These are phyloP conservation scores for Sutorius australiensis DNA, from an alignment of 768 basidiomycete species.

Conservation along the genomic window DNA sequence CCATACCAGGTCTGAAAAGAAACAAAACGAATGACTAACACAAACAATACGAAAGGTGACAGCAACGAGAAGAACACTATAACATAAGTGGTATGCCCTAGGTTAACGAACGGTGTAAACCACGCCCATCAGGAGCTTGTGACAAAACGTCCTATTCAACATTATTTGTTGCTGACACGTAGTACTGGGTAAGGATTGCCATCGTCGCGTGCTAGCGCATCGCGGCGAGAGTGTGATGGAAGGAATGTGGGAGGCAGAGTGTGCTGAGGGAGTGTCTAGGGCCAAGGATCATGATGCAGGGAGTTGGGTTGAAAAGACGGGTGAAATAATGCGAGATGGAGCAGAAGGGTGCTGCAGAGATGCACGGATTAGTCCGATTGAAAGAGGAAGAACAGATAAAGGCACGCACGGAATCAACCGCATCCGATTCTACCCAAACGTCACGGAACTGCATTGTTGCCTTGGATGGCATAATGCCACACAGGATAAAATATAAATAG, in stretches of 20 bases:
- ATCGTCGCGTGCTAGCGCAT: conserved; percentile 1
- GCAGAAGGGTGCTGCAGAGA: not conserved
- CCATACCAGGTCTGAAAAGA: not conserved
- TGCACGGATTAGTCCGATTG: not conserved
- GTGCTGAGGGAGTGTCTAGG: not conserved
- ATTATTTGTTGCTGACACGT: conserved; percentile 14
- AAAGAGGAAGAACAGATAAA: not conserved
- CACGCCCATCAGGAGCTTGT: not conserved
- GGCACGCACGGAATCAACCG: conserved; percentile 8
- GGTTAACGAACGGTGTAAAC: not conserved
- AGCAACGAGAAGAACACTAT: not conserved
- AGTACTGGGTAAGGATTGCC: not conserved
- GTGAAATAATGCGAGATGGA: conserved; percentile 6
- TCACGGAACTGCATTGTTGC: conserved; percentile 7
- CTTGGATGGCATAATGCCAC: conserved; percentile 28
- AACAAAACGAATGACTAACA: not conserved
- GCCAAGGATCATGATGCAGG: not conserved
- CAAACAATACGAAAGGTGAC: not conserved
- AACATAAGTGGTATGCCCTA: conserved; percentile 3
- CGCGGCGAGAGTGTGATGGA: not conserved
- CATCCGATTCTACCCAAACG: not conserved
- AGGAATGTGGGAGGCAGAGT: not conserved
- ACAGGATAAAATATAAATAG: conserved; percentile 87
- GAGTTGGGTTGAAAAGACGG: not conserved
- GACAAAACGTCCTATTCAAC: not conserved